A percentile compares a stretch with the other conserved stretches of the same genome.
Evolutionary conservation across 2,329 filamentous ascomycete species (phyloP).

Genomic region (Cladosporium sp.): DNA sequence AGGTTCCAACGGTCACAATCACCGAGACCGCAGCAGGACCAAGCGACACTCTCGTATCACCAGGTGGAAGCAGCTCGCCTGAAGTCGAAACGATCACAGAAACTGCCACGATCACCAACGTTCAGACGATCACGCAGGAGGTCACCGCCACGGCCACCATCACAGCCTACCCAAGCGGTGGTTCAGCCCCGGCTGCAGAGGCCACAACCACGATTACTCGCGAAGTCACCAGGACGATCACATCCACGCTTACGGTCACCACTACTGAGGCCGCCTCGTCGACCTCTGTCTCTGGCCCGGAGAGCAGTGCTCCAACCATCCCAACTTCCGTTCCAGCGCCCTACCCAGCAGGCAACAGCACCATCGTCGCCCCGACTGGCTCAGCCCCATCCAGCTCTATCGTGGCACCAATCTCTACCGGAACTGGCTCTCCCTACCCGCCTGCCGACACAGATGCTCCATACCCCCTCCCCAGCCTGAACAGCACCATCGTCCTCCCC

Average conservation of each 20-base stretch:
- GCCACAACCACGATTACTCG: constrained; percentile 5
- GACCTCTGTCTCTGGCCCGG: background rate
- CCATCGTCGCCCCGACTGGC: constrained; percentile 6
- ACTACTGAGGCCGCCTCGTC: background rate
- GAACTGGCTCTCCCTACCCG: background rate
- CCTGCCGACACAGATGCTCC: background rate
- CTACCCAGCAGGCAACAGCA: constrained; percentile 9
- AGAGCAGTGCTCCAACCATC: background rate
- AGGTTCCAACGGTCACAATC: constrained; percentile 11
- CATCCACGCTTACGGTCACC: constrained; percentile 4
- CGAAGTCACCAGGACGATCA: background rate
- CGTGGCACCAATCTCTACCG: constrained; percentile 1
- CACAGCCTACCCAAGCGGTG: constrained; percentile 4
- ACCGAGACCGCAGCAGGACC: constrained; percentile 15
- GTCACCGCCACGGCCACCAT: constrained; percentile 4
- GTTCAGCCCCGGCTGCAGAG: constrained; percentile 1
- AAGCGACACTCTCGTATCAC: constrained; percentile 3
- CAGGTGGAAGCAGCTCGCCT: background rate
- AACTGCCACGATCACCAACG: constrained; percentile 17
- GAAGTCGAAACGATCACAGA: constrained; percentile 13
- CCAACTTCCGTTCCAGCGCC: constrained; percentile 2
- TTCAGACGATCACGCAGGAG: constrained; percentile 9
- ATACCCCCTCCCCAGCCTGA: constrained; percentile 2
- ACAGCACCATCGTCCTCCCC: constrained; percentile 4
- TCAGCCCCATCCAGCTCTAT: constrained; percentile 9